Percentiles rank a stretch among this genome's conserved stretches.
Conservation (phyloP, 306 rosid species). For the Comarum palustre region DNA sequence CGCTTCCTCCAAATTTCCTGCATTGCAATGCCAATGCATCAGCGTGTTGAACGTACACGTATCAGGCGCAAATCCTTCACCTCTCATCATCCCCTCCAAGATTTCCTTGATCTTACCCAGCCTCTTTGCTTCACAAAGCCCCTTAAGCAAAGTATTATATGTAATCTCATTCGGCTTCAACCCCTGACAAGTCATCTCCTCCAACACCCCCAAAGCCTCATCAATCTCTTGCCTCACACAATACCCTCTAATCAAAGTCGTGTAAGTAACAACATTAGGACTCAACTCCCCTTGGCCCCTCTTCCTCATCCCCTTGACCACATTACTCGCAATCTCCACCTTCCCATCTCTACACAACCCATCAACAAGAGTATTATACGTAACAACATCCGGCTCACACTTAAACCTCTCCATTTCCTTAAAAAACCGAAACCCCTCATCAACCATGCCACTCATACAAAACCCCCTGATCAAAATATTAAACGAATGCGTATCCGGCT, state of each 20-base stretch:
- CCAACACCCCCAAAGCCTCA: constrained; percentile 60
- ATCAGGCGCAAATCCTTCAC: constrained; percentile 49
- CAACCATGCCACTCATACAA: constrained; percentile 68
- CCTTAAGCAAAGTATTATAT: constrained; percentile 68
- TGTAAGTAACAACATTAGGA: constrained; percentile 76
- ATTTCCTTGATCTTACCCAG: constrained; percentile 55
- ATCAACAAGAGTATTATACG: constrained; percentile 76
- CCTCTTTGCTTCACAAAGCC: constrained; percentile 60
- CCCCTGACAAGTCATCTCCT: constrained; percentile 66
- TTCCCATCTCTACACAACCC: constrained; percentile 81
- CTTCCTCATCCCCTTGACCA: constrained; percentile 70
- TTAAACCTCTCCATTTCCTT: constrained; percentile 51
- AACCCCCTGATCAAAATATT: constrained; percentile 83
- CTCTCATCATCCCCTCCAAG: constrained; percentile 40
- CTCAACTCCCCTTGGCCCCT: constrained; percentile 45
- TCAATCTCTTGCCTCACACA: constrained; percentile 60
- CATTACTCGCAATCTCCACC: constrained; percentile 53
- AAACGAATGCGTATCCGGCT: constrained; percentile 54
- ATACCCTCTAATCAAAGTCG: constrained; percentile 72
- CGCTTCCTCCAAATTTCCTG: constrained; percentile 64
- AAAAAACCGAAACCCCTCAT: constrained; percentile 60
- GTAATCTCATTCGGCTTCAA: constrained; percentile 58
- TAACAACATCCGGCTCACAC: constrained; percentile 65
- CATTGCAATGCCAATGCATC: constrained; percentile 56
- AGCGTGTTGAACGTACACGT: constrained; percentile 76